These are phyloP conservation scores for Phaeodactylum tricornutum DNA, from an alignment of 108 stramenopile species.

Conservation along the genomic window DNA sequence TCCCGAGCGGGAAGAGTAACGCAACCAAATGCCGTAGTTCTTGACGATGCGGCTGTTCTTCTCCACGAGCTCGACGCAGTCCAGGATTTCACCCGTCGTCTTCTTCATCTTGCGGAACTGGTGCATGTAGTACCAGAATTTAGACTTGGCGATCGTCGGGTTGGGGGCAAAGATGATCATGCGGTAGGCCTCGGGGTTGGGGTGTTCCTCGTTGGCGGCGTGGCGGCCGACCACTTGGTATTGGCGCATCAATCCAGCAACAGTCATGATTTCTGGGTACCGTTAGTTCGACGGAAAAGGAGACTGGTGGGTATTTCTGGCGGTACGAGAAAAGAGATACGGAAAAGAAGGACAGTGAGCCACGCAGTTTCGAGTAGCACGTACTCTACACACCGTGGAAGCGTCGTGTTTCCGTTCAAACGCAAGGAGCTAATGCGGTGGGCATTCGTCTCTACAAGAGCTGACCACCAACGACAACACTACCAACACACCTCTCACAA, in stretches of 20 bases:
- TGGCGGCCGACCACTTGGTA: conserved; percentile 99
- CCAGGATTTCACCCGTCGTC: conserved; percentile 99
- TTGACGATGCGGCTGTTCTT: conserved; percentile 95
- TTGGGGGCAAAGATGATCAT: conserved; percentile 99
- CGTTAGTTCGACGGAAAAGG: too few relatives aligned
- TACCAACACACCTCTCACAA: too few relatives aligned
- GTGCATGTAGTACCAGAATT: conserved; percentile 99
- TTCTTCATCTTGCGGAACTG: conserved; percentile 99
- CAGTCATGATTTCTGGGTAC: conserved; percentile 80
- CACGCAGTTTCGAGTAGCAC: too few relatives aligned
- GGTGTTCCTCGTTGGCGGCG: conserved; percentile 92
- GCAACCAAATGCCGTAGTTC: conserved; percentile 99
- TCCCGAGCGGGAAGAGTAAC: conserved; percentile 97
- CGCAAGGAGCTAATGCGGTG: too few relatives aligned
- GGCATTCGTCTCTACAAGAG: too few relatives aligned
- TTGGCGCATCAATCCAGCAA: conserved; percentile 87
- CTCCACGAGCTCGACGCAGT: conserved; percentile 93
- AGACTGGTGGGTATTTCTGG: too few relatives aligned
- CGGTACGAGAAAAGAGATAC: too few relatives aligned
- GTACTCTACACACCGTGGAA: too few relatives aligned
- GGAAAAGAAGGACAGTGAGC: too few relatives aligned
- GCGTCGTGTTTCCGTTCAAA: too few relatives aligned
- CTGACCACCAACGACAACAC: too few relatives aligned
- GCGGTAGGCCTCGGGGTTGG: conserved; percentile 97
- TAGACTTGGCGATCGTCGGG: conserved; percentile 91